A percentile compares a stretch with the other conserved stretches of the same genome.
phyloP scores from a whole-genome alignment of 2,329 filamentous ascomycete genomes.

The Metarhizium rileyi region DNA sequence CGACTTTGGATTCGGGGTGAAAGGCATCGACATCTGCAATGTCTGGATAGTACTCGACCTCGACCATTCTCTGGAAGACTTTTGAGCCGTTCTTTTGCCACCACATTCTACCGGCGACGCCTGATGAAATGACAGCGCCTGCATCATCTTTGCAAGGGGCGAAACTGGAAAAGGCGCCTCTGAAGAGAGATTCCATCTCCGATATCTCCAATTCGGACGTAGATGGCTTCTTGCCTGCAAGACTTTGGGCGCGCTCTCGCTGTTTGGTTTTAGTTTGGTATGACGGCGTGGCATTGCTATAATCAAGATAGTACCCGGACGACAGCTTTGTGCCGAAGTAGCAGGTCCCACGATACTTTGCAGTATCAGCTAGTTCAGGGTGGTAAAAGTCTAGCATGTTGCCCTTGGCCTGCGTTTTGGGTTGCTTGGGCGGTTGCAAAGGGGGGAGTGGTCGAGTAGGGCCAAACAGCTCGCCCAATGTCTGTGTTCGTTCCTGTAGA shows the following conservation, averaged over 20 bases:
- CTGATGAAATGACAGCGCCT: slow-evolving; percentile 58
- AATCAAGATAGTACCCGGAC: slow-evolving; percentile 60
- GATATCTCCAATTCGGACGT: slow-evolving; percentile 47
- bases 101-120: slow-evolving; percentile 61
- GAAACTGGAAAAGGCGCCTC: slow-evolving; percentile 70
- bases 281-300: slow-evolving; percentile 52
- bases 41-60: slow-evolving; percentile 36
- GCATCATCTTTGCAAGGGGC: slow-evolving; percentile 68
- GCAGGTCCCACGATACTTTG: slow-evolving; percentile 41
- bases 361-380: slow-evolving; percentile 45
- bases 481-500: slow-evolving; percentile 42
- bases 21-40: slow-evolving; percentile 27
- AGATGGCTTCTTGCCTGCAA: slow-evolving; percentile 49
- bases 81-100: slow-evolving; percentile 64
- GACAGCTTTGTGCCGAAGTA: slow-evolving; percentile 60
- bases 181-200: slow-evolving; percentile 65
- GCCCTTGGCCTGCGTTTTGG: slow-evolving; percentile 59
- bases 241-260: slow-evolving; percentile 61
- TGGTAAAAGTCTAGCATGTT: slow-evolving; percentile 43
- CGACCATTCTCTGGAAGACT: slow-evolving; percentile 55
- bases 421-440: slow-evolving; percentile 61
- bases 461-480: slow-evolving; percentile 66
- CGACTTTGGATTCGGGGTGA: slow-evolving; percentile 19
- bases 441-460: slow-evolving; percentile 54
- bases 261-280: slow-evolving; percentile 51